phyloP scores from a whole-genome alignment of 208 protist genomes.

The Zelonia costaricensis region DNA sequence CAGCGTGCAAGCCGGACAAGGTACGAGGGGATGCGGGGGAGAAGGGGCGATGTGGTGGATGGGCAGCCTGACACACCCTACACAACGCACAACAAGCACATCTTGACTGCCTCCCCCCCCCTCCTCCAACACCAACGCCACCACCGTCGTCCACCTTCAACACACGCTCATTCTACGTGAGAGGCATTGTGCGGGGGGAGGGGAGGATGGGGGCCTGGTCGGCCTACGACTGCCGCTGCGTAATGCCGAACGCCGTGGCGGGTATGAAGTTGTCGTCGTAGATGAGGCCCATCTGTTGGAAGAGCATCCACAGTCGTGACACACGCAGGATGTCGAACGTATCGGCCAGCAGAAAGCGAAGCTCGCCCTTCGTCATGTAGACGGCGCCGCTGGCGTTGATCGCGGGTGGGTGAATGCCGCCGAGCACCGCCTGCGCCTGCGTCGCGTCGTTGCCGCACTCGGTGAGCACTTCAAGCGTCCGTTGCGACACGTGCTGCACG shows the following conservation, averaged over 20 bases:
- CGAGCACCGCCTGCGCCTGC: conserved; percentile 65
- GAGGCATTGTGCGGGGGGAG: too few species aligned
- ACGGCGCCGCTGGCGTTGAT: conserved; percentile 84
- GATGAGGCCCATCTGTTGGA: conserved; percentile 87
- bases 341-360: conserved; percentile 72
- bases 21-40: too few species aligned
- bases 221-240: conserved; percentile 27
- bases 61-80: too few species aligned
- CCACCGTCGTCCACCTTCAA: too few species aligned
- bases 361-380: conserved; percentile 92
- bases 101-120: too few species aligned
- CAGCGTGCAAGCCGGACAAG: too few species aligned
- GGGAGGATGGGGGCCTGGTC: too few species aligned
- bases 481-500: conserved; percentile 42
- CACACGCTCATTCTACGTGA: too few species aligned
- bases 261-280: conserved; percentile 85
- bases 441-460: conserved; percentile 70
- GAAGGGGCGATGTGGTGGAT: too few species aligned
- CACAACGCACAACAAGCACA: too few species aligned
- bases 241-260: conserved; percentile 84
- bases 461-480: conserved; percentile 53
- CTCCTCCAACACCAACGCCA: too few species aligned
- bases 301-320: conserved; percentile 86
- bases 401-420: conserved; percentile 78
- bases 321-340: conserved; percentile 89